A percentile compares a stretch with the other conserved stretches of the same genome.
Evolutionary conservation across 176 grass and related monocot species (phyloP).

Genomic region (Rhynchospora breviuscula): DNA sequence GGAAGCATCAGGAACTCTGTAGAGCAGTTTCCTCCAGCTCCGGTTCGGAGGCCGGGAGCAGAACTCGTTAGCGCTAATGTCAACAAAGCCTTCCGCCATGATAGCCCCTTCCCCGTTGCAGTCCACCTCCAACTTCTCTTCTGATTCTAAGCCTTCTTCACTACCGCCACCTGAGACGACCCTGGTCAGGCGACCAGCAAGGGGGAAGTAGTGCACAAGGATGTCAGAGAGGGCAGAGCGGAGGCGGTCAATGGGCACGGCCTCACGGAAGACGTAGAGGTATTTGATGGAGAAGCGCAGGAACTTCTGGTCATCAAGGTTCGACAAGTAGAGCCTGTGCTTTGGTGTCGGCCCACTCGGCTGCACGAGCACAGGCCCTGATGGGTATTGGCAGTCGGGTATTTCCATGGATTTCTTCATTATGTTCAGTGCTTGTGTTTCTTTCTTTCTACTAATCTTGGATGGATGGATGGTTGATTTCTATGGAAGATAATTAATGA

Average conservation of each 20-base stretch:
- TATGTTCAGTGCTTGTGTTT: background rate
- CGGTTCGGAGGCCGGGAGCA: constrained; percentile 35
- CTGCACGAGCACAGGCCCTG: constrained; percentile 30
- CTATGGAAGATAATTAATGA: no score
- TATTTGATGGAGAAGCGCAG: constrained; percentile 98
- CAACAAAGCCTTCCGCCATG: constrained; percentile 41
- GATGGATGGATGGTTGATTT: background rate
- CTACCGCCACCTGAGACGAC: background rate
- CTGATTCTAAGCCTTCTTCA: background rate
- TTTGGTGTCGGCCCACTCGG: constrained; percentile 47
- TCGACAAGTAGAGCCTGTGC: constrained; percentile 62
- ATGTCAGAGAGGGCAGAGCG: constrained; percentile 35
- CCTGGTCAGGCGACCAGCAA: constrained; percentile 50
- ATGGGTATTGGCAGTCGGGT: constrained; percentile 44
- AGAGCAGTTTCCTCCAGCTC: constrained; percentile 85
- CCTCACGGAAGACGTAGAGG: constrained; percentile 51
- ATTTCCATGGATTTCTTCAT: constrained; percentile 2
- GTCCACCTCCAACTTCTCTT: constrained; percentile 56
- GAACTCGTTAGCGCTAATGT: constrained; percentile 46
- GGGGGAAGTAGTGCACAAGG: constrained; percentile 81
- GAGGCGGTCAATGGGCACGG: constrained; percentile 28
- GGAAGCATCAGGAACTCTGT: constrained; percentile 42
- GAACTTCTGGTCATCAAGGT: constrained; percentile 94
- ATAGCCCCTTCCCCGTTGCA: constrained; percentile 84
- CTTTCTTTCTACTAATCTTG: background rate